phyloP scores from a whole-genome alignment of 2,329 filamentous ascomycete genomes.

The Zymoseptoria tritici region DNA sequence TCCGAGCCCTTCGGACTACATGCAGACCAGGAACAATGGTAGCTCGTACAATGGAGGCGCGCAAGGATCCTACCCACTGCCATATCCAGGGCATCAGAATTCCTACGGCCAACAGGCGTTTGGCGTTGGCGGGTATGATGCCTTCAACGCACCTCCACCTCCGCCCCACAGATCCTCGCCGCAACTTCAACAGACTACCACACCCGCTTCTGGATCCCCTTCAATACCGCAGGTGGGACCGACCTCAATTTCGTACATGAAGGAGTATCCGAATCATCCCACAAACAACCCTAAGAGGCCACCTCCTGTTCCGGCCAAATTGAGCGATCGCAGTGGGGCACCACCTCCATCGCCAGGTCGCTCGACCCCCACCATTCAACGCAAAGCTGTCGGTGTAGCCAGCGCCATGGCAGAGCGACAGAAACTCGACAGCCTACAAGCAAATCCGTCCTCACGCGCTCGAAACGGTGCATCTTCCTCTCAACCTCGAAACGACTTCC shows the following conservation, averaged over 20 bases:
- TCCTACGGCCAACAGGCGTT: slow-evolving; percentile 20
- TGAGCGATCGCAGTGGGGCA: slow-evolving; percentile 8
- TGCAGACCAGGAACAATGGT: slow-evolving; percentile 12
- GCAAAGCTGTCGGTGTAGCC: slow-evolving; percentile 32
- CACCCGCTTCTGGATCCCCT: slow-evolving; percentile 5
- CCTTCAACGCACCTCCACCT: slow-evolving; percentile 21
- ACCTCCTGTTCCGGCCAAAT: slow-evolving; percentile 18
- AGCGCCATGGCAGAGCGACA: slow-evolving; percentile 27
- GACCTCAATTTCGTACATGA: slow-evolving; percentile 36
- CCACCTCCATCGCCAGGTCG: background rate
- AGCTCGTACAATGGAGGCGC: slow-evolving; percentile 13
- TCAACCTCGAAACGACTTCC: slow-evolving; percentile 4
- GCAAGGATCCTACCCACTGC: slow-evolving; percentile 15
- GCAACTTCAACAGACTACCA: slow-evolving; percentile 3
- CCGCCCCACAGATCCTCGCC: slow-evolving; percentile 18
- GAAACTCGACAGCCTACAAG: slow-evolving; percentile 24
- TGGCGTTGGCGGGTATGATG: slow-evolving; percentile 19
- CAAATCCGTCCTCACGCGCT: slow-evolving; percentile 13
- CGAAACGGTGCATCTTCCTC: slow-evolving; percentile 7
- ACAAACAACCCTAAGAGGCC: slow-evolving; percentile 24
- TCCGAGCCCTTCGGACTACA: slow-evolving; percentile 27
- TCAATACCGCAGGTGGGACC: slow-evolving; percentile 16
- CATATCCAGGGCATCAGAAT: slow-evolving; percentile 28
- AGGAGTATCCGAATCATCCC: slow-evolving; percentile 41
- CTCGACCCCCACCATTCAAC: slow-evolving; percentile 22